Percentiles rank a stretch among this genome's conserved stretches.
These are phyloP conservation scores for Penicillium cataractarum DNA, from an alignment of 495 filamentous ascomycete species.

Conservation along the genomic window DNA sequence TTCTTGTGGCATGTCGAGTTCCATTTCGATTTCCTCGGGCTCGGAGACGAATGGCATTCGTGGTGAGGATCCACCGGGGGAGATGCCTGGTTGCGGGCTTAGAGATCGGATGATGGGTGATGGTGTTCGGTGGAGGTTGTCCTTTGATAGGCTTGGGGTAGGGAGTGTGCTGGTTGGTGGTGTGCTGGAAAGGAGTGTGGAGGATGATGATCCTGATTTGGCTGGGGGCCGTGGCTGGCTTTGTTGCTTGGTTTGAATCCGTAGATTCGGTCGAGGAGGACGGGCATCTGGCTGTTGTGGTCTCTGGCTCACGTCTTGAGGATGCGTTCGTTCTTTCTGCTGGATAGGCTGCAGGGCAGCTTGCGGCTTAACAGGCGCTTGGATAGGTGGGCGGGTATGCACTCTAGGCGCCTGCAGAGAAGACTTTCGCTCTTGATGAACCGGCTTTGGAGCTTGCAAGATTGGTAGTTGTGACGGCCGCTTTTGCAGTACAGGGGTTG, in stretches of 20 bases:
- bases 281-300: neutral
- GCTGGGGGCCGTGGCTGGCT: conserved; percentile 1
- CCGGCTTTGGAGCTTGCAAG: neutral
- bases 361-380: neutral
- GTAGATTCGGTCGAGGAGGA: conserved; percentile 7
- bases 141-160: conserved; percentile 14
- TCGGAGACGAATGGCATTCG: conserved; percentile 25
- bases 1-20: neutral
- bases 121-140: conserved; percentile 17
- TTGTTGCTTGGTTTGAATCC: conserved; percentile 6
- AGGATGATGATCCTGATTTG: conserved; percentile 6
- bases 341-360: neutral
- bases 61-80: conserved; percentile 9
- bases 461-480: neutral
- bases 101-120: conserved; percentile 25
- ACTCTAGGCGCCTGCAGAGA: neutral
- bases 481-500: neutral
- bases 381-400: neutral
- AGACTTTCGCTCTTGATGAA: conserved; percentile 2
- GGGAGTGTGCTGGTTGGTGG: conserved; percentile 17
- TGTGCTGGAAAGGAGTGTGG: neutral
- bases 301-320: neutral
- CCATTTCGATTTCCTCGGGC: conserved; percentile 12
- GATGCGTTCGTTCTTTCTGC: neutral
- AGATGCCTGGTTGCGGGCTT: conserved; percentile 9